These are phyloP conservation scores for Cyberlindnera mrakii DNA, from an alignment of 805 yeast species.

Conservation along the genomic window DNA sequence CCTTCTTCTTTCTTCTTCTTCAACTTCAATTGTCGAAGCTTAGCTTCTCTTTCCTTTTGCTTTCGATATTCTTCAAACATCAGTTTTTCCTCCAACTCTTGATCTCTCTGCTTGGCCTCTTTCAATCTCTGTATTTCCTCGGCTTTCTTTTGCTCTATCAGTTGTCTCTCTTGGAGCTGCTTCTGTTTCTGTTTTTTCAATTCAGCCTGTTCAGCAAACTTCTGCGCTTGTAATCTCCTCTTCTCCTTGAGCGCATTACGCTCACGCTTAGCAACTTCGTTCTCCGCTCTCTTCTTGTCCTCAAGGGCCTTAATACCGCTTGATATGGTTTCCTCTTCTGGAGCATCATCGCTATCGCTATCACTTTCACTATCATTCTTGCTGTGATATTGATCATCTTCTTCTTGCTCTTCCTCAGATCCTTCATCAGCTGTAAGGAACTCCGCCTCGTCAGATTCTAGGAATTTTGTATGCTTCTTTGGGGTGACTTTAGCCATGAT, in stretches of 20 bases:
- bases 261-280: slow-evolving; percentile 22
- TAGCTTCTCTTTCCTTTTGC: slow-evolving; percentile 12
- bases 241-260: slow-evolving; percentile 22
- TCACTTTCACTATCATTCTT: slow-evolving; percentile 23
- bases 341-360: slow-evolving; percentile 39
- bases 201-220: slow-evolving; percentile 19
- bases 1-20: slow-evolving; percentile 7
- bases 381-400: slow-evolving; percentile 1
- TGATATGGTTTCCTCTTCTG: slow-evolving; percentile 40
- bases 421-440: slow-evolving; percentile 16
- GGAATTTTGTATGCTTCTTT: slow-evolving; percentile 14
- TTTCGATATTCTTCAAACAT: slow-evolving; percentile 10
- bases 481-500: neutral
- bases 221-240: slow-evolving; percentile 22
- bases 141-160: slow-evolving; percentile 14
- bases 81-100: slow-evolving; percentile 16
- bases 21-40: slow-evolving; percentile 12
- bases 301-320: slow-evolving; percentile 13
- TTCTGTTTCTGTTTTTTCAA: slow-evolving; percentile 16
- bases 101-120: slow-evolving; percentile 8
- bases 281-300: slow-evolving; percentile 21
- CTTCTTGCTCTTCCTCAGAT: slow-evolving; percentile 8
- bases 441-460: slow-evolving; percentile 19
- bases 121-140: slow-evolving; percentile 15
- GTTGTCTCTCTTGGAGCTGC: slow-evolving; percentile 15